These are phyloP conservation scores for Tulasnella sp. DNA, from an alignment of 768 basidiomycete genomes.

Conservation along the genomic window DNA sequence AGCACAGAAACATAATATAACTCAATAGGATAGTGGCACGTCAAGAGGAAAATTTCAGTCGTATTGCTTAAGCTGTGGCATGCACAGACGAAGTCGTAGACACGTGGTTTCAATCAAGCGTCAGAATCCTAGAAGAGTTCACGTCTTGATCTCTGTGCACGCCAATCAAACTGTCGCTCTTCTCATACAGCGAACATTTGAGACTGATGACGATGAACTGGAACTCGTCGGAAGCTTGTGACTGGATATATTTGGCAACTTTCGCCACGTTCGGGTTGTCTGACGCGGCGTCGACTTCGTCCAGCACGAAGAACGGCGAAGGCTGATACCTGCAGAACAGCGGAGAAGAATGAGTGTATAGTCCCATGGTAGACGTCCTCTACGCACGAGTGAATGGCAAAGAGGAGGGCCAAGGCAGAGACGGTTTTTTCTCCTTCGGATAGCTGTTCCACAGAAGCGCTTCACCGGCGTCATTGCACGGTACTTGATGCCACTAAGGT, in stretches of 20 bases:
- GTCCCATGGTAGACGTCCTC: neutral
- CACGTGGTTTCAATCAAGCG: constrained; percentile 51
- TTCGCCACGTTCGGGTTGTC: constrained; percentile 98
- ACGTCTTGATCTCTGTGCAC: constrained; percentile 93
- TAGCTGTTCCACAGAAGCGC: constrained; percentile 94
- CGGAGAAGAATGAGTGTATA: neutral
- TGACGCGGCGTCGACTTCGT: constrained; percentile 96
- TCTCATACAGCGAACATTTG: no score
- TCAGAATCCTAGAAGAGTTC: constrained; percentile 89
- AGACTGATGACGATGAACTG: no score
- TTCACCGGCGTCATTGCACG: constrained; percentile 99
- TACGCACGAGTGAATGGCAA: constrained; percentile 89
- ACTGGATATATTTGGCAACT: no score
- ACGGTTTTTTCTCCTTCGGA: constrained; percentile 99
- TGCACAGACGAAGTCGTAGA: neutral
- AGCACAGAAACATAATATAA: neutral
- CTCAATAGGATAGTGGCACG: neutral
- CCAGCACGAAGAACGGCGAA: constrained; percentile 96
- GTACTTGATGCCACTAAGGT: constrained; percentile 90
- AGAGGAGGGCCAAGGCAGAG: constrained; percentile 90
- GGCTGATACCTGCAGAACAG: constrained; percentile 80
- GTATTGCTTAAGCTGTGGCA: neutral
- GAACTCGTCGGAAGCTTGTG: no score
- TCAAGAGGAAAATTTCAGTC: neutral
- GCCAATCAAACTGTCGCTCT: no score